Conservation (phyloP, 352 stramenopile genomes). For the Phytophthora nicotianae region DNA sequence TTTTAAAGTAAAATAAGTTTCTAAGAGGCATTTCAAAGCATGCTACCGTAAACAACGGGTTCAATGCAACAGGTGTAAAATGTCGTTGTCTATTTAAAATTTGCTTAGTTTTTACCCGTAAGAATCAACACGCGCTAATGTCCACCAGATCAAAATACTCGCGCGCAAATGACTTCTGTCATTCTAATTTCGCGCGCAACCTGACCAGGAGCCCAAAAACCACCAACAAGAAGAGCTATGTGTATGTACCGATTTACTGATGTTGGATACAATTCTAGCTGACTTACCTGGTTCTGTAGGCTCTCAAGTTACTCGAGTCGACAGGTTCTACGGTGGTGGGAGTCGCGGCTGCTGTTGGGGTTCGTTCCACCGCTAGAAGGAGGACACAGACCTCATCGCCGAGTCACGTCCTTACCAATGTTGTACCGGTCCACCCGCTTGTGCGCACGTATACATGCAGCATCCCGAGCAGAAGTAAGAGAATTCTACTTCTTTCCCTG, state of each 20-base stretch:
- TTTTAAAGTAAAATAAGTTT: too few species aligned
- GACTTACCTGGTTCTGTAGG: neutral
- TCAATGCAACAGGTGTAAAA: neutral
- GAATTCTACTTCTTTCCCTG: too few species aligned
- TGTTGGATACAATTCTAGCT: neutral
- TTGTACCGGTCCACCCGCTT: too few species aligned
- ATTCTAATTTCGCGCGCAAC: neutral
- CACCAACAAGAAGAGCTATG: neutral
- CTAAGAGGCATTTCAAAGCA: too few species aligned
- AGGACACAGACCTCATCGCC: too few species aligned
- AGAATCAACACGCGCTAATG: neutral
- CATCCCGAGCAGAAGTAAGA: too few species aligned
- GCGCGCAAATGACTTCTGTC: neutral
- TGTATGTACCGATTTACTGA: neutral
- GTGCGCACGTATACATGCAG: too few species aligned
- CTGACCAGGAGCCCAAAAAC: neutral
- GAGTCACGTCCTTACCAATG: too few species aligned
- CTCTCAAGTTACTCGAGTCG: neutral
- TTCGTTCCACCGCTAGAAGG: too few species aligned
- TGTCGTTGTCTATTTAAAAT: neutral
- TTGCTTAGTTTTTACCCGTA: neutral
- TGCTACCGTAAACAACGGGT: neutral
- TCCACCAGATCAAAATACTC: neutral
- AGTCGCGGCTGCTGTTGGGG: too few species aligned
- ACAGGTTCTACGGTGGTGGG: neutral